These are phyloP conservation scores for Alternaria ethzedia DNA, from an alignment of 2,329 filamentous ascomycete genomes.

Conservation along the genomic window DNA sequence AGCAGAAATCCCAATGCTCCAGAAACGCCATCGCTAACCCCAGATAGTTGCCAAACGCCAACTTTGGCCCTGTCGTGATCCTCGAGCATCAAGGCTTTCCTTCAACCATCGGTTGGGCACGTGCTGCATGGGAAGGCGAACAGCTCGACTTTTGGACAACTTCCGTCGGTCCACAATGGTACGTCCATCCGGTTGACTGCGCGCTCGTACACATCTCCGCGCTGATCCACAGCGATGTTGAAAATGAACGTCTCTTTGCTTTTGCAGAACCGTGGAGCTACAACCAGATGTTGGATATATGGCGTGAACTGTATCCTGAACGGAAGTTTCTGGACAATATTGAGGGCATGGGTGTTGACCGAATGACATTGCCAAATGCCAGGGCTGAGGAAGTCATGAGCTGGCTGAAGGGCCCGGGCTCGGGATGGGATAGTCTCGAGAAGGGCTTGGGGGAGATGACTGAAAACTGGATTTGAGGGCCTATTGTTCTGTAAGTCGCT, in stretches of 20 bases:
- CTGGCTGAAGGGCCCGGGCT: constrained; percentile 37
- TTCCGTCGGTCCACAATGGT: constrained; percentile 24
- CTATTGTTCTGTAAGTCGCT: background rate
- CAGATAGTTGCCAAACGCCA: constrained; percentile 41
- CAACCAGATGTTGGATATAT: constrained; percentile 51
- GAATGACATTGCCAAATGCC: constrained; percentile 23
- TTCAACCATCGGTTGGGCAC: constrained; percentile 36
- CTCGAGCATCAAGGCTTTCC: constrained; percentile 43
- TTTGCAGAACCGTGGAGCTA: constrained; percentile 58
- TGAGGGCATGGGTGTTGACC: constrained; percentile 23
- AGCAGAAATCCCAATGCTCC: background rate
- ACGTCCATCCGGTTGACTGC: constrained; percentile 29
- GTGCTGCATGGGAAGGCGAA: constrained; percentile 29
- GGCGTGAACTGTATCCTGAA: constrained; percentile 50
- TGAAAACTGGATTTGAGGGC: constrained; percentile 9
- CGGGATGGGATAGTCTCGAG: constrained; percentile 35
- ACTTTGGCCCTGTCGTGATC: constrained; percentile 46
- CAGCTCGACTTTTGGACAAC: constrained; percentile 41
- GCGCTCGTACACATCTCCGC: constrained; percentile 62
- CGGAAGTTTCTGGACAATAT: constrained; percentile 41
- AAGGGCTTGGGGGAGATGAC: constrained; percentile 25
- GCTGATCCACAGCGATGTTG: constrained; percentile 54
- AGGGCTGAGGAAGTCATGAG: constrained; percentile 35
- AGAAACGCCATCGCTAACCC: background rate
- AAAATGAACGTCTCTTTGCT: constrained; percentile 61